Conservation (phyloP, 2,329 filamentous ascomycete species). For the Intubia oerlemansii region DNA sequence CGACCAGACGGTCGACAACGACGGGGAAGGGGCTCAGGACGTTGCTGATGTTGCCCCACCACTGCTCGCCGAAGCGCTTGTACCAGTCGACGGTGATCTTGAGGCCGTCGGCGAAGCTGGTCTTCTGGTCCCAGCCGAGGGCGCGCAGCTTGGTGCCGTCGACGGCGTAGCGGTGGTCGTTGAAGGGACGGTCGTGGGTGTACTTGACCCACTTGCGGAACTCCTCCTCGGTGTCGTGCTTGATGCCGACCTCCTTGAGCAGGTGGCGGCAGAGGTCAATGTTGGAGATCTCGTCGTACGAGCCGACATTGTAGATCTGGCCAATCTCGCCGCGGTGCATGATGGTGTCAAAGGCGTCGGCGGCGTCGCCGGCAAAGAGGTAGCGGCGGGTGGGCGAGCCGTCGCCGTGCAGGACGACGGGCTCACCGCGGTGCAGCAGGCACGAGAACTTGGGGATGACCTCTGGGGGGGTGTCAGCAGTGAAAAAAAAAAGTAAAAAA, state of each 20-base stretch:
- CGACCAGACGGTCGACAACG: conserved; percentile 30
- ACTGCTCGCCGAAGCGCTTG: conserved; percentile 37
- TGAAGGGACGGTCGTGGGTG: conserved; percentile 59
- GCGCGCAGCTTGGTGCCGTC: conserved; percentile 45
- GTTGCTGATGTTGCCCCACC: conserved; percentile 53
- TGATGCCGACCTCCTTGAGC: conserved; percentile 38
- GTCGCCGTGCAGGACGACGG: conserved; percentile 55
- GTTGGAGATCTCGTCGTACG: conserved; percentile 58
- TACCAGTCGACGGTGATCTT: conserved; percentile 50
- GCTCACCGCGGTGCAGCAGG: conserved; percentile 42
- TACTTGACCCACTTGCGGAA: conserved; percentile 48
- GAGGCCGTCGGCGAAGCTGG: conserved; percentile 40
- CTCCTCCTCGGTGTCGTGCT: conserved; percentile 25
- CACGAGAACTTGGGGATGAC: conserved; percentile 69
- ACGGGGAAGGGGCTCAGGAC: conserved; percentile 47
- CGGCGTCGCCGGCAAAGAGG: conserved; percentile 58
- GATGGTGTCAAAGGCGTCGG: conserved; percentile 67
- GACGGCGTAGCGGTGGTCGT: conserved; percentile 52
- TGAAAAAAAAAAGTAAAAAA: conserved; percentile 1
- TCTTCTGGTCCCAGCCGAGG: conserved; percentile 51
- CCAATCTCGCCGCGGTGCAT: conserved; percentile 55
- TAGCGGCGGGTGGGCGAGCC: conserved; percentile 56
- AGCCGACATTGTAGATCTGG: conserved; percentile 67
- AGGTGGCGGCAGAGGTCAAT: conserved; percentile 44
- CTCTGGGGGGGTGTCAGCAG: too few relatives aligned